Evolutionary conservation across 2,329 filamentous ascomycete species (phyloP), one percentile per base, ranked within the genome.

Genomic region (Pestalotiopsis sp.): DNA sequence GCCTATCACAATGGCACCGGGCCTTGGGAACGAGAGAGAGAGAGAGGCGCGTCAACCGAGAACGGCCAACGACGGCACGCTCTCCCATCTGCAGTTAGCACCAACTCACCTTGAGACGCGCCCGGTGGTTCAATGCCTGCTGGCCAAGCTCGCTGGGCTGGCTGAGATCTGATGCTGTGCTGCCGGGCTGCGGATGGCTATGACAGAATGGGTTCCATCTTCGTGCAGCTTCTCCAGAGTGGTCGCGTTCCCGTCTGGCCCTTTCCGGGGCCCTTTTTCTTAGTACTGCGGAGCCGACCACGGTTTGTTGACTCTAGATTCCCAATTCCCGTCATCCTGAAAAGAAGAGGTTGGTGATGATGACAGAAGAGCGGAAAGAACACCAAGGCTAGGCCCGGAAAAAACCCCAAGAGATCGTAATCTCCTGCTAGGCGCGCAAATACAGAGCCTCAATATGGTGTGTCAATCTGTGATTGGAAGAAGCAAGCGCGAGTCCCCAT

Each of bases 391-490:
- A 27, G 31, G 45, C 45, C 45, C n/a, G 41, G 41, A 52, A 52
- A n/a, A 52, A 52, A 52, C 23, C 1, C 13, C 49, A 56, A 59
- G 23, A 59, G 23, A 27, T 36, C 57, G 57, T 59, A 68, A 64
- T 41, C 64, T 67, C 45, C 71, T 71, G 65, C 45, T 68, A 38
- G 27, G 60, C 38, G 60, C n/a, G 17, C 68, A 11, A 75, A 71
- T 36, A n/a, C 27, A 59, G 36, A 66, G 41, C 49, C 41, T 66
- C 49, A 49, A 57, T 20, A 38, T 66, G 39, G 41, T 61, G 68
- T 69, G 68, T 67, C 68, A 67, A 13, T 68, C 13, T 61, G 23
- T 69, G 68, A 70, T 70, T 68, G 68, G 68, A 66, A 68, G 67
- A 68, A 3, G 56, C 64, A 66, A 59, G 68, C 66, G 66, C 66